These are phyloP conservation scores for Colletotrichum siamense DNA, from an alignment of 2,329 filamentous ascomycete species.

Conservation along the genomic window DNA sequence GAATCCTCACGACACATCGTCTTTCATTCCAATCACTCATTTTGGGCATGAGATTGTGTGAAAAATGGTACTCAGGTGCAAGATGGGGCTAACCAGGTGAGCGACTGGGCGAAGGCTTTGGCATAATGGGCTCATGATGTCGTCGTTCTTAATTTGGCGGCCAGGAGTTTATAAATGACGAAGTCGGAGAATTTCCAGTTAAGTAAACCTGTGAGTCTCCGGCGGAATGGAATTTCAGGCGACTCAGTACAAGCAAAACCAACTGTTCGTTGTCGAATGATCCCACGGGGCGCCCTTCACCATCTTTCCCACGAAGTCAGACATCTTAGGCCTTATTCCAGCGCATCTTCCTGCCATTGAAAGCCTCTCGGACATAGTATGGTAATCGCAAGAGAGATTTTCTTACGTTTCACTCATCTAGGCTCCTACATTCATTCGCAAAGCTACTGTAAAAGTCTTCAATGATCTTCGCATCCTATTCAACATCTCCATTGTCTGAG, in stretches of 20 bases:
- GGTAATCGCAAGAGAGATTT: not conserved
- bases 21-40: too few relatives aligned
- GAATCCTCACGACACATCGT: too few relatives aligned
- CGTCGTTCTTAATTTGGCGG: not conserved
- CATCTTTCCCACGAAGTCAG: not conserved
- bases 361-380: not conserved
- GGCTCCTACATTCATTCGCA: not conserved
- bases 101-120: too few relatives aligned
- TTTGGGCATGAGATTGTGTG: too few relatives aligned
- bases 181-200: not conserved
- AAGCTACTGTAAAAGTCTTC: not conserved
- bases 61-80: too few relatives aligned
- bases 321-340: not conserved
- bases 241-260: not conserved
- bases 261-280: not conserved
- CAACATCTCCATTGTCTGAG: not conserved
- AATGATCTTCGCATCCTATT: not conserved
- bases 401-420: not conserved
- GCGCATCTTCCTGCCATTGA: not conserved
- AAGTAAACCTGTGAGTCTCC: not conserved
- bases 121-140: not conserved
- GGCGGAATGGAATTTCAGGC: not conserved
- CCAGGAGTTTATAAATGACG: not conserved
- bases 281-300: not conserved
- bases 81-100: too few relatives aligned